phyloP scores from a whole-genome alignment of 805 yeast species.

The Kazachstania taianensis region DNA sequence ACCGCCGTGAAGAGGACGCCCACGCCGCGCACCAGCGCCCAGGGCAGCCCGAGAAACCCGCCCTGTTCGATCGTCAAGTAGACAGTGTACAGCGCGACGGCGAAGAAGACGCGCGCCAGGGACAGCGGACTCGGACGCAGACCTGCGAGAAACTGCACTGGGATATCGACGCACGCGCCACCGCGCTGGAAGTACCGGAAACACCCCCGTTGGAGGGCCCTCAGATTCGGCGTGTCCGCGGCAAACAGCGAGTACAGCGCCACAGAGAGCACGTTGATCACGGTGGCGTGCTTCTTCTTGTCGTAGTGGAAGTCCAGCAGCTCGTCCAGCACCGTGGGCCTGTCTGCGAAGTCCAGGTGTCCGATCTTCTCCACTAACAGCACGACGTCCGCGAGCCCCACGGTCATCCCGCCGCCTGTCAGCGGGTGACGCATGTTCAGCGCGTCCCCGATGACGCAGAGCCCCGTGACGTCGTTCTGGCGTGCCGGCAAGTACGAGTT shows the following conservation, averaged over 20 bases:
- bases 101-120: conserved; percentile 76
- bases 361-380: conserved; percentile 43
- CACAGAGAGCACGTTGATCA: conserved; percentile 79
- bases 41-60: conserved; percentile 58
- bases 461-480: conserved; percentile 60
- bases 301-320: conserved; percentile 61
- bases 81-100: conserved; percentile 81
- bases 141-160: conserved; percentile 78
- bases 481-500: conserved; percentile 82
- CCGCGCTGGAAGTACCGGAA: conserved; percentile 78
- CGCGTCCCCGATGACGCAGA: conserved; percentile 83
- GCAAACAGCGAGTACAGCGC: conserved; percentile 87
- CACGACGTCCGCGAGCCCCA: conserved; percentile 78
- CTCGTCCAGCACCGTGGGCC: conserved; percentile 44
- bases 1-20: conserved; percentile 65
- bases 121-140: conserved; percentile 63
- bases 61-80: conserved; percentile 53
- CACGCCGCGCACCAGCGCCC: conserved; percentile 61
- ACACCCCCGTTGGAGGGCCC: conserved; percentile 76
- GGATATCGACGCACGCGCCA: conserved; percentile 67
- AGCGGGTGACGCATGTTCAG: conserved; percentile 96
- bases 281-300: conserved; percentile 72
- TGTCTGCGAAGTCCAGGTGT: conserved; percentile 40
- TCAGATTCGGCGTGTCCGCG: conserved; percentile 60
- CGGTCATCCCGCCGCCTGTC: conserved; percentile 99